Evolutionary conservation across 257 asterid species (phyloP).

Genomic region (Ophiorrhiza pumila): DNA sequence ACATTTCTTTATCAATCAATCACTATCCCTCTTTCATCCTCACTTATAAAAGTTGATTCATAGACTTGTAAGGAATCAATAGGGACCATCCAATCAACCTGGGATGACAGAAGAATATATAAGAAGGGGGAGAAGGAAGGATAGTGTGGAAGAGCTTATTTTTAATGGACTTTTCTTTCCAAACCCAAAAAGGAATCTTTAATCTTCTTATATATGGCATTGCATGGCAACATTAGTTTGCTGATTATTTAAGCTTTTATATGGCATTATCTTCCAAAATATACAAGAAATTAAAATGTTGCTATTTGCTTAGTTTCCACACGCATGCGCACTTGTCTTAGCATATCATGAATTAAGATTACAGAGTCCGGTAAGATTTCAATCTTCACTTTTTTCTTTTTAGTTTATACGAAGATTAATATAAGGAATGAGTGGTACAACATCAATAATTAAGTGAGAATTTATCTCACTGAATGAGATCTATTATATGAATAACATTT

Average conservation of each 20-base stretch:
- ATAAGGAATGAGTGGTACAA: too few relatives aligned
- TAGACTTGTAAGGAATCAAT: constrained; percentile 23
- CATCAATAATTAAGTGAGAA: too few relatives aligned
- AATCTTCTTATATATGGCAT: constrained; percentile 9
- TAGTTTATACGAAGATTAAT: background rate
- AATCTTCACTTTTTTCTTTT: background rate
- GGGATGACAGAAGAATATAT: constrained; percentile 17
- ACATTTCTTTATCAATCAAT: constrained; percentile 23
- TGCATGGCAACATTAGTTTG: constrained; percentile 6
- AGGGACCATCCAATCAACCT: constrained; percentile 29
- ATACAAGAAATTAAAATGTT: background rate
- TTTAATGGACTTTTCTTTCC: constrained; percentile 11
- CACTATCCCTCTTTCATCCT: constrained; percentile 2
- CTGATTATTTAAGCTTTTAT: too few relatives aligned
- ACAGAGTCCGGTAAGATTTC: background rate
- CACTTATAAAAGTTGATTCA: constrained; percentile 22
- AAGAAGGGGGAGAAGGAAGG: too few relatives aligned
- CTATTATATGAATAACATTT: too few relatives aligned
- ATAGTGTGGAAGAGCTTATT: background rate
- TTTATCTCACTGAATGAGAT: too few relatives aligned
- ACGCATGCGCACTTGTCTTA: background rate
- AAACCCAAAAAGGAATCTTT: constrained; percentile 10
- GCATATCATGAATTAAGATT: background rate
- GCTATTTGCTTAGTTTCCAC: constrained; percentile 1
- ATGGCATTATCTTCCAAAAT: background rate